phyloP scores from a whole-genome alignment of 1,139 yeast species.

The Kazachstania sp. region DNA sequence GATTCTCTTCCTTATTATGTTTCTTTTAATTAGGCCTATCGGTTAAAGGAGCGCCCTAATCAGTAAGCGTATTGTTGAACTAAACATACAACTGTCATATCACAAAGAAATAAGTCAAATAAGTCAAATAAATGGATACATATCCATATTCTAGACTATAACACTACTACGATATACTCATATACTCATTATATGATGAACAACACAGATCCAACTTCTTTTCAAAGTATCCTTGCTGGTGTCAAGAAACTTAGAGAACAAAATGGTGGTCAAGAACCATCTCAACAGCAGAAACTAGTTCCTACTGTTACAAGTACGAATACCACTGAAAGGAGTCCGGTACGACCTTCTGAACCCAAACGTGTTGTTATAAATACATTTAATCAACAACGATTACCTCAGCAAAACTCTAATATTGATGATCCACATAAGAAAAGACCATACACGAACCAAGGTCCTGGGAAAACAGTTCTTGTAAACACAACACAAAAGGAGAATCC shows the following conservation, averaged over 20 bases:
- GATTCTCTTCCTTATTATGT: no score
- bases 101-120: no score
- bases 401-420: neutral
- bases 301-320: neutral
- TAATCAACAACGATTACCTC: constrained; percentile 14
- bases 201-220: constrained; percentile 47
- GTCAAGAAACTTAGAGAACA: constrained; percentile 41
- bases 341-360: neutral
- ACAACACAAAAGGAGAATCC: constrained; percentile 57
- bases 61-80: neutral
- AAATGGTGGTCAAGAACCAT: constrained; percentile 10
- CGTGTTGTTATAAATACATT: constrained; percentile 21
- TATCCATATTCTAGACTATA: no score
- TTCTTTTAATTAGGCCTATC: no score
- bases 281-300: neutral
- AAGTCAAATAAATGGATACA: no score
- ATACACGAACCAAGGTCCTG: constrained; percentile 5
- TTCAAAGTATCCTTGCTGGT: constrained; percentile 56
- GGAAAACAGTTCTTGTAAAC: constrained; percentile 38
- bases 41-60: no score
- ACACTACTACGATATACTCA: no score
- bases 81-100: no score
- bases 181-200: constrained; percentile 21
- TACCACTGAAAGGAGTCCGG: neutral
- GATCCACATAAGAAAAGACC: constrained; percentile 8